Conservation (phyloP, 2,329 filamentous ascomycete genomes). For the Orbilia oligospora region DNA sequence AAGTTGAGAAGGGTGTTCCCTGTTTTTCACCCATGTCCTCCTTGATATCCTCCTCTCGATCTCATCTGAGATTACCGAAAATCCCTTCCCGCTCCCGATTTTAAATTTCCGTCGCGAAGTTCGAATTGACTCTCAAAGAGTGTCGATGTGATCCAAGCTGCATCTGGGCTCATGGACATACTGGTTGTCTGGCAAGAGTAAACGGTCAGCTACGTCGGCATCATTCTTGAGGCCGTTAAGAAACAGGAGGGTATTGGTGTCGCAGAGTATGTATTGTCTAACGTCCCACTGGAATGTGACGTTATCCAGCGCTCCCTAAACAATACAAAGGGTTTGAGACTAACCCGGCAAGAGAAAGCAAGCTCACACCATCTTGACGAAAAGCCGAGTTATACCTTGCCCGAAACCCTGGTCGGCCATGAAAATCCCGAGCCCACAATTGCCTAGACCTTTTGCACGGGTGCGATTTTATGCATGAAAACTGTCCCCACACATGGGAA, state of each 20-base stretch:
- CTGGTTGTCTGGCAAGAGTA: neutral
- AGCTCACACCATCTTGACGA: conserved; percentile 29
- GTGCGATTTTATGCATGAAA: conserved; percentile 41
- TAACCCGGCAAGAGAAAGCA: neutral
- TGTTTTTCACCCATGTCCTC: conserved; percentile 46
- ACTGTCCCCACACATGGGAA: neutral
- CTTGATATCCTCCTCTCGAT: conserved; percentile 50
- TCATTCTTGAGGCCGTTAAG: conserved; percentile 13
- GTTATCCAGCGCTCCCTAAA: conserved; percentile 26
- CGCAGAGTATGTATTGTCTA: conserved; percentile 16
- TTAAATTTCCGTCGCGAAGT: conserved; percentile 58
- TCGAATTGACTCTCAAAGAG: neutral
- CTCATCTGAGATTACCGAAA: conserved; percentile 60
- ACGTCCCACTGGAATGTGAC: conserved; percentile 56
- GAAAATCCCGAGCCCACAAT: conserved; percentile 40
- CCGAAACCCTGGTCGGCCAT: conserved; percentile 28
- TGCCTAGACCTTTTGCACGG: conserved; percentile 30
- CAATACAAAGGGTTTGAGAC: conserved; percentile 5
- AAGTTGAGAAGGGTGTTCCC: conserved; percentile 33
- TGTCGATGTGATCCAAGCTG: conserved; percentile 7
- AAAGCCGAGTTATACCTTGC: conserved; percentile 13
- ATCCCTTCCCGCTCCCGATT: conserved; percentile 59
- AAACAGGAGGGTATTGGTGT: conserved; percentile 10
- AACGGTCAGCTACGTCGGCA: conserved; percentile 2
- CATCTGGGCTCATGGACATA: conserved; percentile 2